Evolutionary conservation across 495 filamentous ascomycete species (phyloP), one percentile per base, ranked within the genome.

Genomic region (Talaromyces stipitatus): DNA sequence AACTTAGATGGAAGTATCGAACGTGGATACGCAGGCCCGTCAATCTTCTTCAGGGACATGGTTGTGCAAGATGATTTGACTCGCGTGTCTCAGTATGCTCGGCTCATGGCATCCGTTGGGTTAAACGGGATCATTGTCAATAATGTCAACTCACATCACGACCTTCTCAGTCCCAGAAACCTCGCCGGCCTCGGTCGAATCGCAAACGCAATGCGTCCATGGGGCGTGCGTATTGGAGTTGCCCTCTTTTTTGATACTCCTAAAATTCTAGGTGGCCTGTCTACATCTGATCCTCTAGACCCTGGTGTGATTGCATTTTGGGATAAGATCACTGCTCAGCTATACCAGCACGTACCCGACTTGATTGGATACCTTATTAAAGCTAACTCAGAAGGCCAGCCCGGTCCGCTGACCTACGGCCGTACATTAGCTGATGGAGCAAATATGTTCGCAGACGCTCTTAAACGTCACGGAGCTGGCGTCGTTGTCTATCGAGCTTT

Each of bases 401-500:
- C 86, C 0, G 86, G 86, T 2, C 86, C 86, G 1, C 59, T 84
- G 46, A 84, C 81, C 3, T 88, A 88, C 67, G 84, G 85, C 61
- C 80, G 86, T 45, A 90, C 86, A 0, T 75, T 90, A 2, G 74
- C 85, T 2, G 73, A 89, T 24, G 86, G 83, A 7, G 86, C 85
- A 14, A 90, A 90, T 60, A 64, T 90, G 38, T 88, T 90, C 58
- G 86, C 85, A 8, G 75, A 69, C 43, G 76, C 84, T 0, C 62
- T 84, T 1, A 66, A 83, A 57, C 82, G 80, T 0, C 69, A 88
- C 60, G 82, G 81, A n/a, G 53, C 43, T 45, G 86, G 85, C 32
- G 72, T 88, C 50, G 75, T 87, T 50, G 82, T 90, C 77, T 90
- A 84, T 73, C 82, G 86, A 3, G 84, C 85, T 5, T 90, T 90